These are phyloP conservation scores for Abrus precatorius DNA, from an alignment of 306 rosid genomes.

Conservation along the genomic window DNA sequence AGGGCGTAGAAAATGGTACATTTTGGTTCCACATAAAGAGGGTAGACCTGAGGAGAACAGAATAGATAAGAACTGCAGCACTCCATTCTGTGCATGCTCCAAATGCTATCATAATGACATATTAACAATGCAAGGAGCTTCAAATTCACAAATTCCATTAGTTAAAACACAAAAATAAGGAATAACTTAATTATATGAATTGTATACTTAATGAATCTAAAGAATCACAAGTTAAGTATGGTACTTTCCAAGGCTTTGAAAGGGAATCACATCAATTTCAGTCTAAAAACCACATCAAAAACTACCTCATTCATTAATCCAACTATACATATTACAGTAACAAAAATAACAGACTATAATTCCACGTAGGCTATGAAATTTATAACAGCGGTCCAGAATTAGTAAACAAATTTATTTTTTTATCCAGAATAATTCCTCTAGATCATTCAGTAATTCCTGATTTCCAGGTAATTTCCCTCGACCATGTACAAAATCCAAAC, in stretches of 20 bases:
- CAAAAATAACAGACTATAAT: background rate
- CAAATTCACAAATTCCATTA: background rate
- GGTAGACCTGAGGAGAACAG: background rate
- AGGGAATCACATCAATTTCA: background rate
- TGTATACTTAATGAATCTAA: constrained; percentile 4
- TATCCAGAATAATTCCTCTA: background rate
- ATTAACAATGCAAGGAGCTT: background rate
- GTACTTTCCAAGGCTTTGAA: background rate
- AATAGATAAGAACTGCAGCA: background rate
- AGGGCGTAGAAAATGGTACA: background rate
- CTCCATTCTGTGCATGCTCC: background rate
- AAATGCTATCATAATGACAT: background rate
- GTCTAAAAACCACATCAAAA: background rate
- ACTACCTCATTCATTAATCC: background rate
- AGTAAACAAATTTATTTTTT: background rate
- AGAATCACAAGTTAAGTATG: constrained; percentile 6
- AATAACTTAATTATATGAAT: background rate
- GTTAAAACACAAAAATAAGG: constrained; percentile 10
- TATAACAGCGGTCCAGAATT: constrained; percentile 9
- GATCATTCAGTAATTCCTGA: background rate
- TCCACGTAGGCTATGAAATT: background rate
- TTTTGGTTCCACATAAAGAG: background rate
- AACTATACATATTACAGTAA: background rate
- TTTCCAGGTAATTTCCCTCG: constrained; percentile 5
- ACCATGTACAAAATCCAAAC: background rate